Percentiles rank a stretch among this genome's conserved stretches.
phyloP scores from a whole-genome alignment of 352 stramenopile species.

The Globisporangium cylindrosporum region DNA sequence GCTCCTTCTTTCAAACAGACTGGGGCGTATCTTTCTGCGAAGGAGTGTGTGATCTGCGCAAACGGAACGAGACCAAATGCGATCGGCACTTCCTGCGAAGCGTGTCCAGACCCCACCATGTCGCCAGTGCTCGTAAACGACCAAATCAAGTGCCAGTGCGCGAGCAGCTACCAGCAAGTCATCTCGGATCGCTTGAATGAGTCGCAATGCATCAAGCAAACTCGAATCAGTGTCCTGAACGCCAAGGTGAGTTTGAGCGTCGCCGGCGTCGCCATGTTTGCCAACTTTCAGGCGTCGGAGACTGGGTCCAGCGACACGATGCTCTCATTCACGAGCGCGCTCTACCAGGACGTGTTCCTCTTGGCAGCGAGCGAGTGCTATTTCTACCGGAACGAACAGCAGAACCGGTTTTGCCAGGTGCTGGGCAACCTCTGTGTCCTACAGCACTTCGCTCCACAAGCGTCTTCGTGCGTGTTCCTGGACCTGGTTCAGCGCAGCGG shows the following conservation, averaged over 20 bases:
- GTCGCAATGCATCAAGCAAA: constrained; percentile 41
- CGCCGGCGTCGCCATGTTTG: constrained; percentile 36
- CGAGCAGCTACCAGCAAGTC: constrained; percentile 48
- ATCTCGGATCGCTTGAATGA: constrained; percentile 33
- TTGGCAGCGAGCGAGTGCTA: constrained; percentile 80
- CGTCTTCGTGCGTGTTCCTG: constrained; percentile 73
- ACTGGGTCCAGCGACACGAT: constrained; percentile 23
- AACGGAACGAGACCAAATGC: constrained; percentile 37
- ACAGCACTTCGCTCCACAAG: constrained; percentile 76
- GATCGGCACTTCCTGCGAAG: constrained; percentile 44
- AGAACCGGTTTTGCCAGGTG: constrained; percentile 79
- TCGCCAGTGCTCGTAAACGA: constrained; percentile 29
- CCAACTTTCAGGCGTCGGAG: constrained; percentile 38
- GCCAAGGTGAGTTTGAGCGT: constrained; percentile 44
- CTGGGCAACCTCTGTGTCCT: constrained; percentile 93
- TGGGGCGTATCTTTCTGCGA: constrained; percentile 46
- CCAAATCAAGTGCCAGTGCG: constrained; percentile 52
- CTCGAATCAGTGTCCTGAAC: constrained; percentile 45
- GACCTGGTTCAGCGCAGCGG: constrained; percentile 64
- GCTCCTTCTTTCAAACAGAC: constrained; percentile 24
- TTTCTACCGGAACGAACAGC: constrained; percentile 72
- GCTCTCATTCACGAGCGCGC: constrained; percentile 43
- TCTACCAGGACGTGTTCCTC: constrained; percentile 82
- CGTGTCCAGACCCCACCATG: constrained; percentile 83
- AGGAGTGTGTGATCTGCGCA: constrained; percentile 58